These are phyloP conservation scores for Rhododendron ovatum DNA, from an alignment of 148 eudicot genomes.

Conservation along the genomic window DNA sequence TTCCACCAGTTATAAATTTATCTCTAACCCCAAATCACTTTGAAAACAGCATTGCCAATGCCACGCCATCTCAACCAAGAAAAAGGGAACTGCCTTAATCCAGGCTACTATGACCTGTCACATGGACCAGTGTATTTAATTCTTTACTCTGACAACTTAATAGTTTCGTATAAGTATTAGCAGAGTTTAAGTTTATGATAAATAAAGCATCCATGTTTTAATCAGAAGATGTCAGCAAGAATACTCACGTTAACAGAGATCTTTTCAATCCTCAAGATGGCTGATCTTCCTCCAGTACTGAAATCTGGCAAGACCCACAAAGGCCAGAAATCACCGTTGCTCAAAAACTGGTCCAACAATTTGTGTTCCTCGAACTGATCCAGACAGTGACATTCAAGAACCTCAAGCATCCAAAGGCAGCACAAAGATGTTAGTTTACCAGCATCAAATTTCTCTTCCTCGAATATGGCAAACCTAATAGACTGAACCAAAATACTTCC, in stretches of 20 bases:
- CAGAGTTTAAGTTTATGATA: background rate
- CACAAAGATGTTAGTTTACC: slow-evolving; percentile 41
- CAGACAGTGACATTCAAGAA: slow-evolving; percentile 46
- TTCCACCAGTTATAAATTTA: background rate
- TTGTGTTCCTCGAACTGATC: slow-evolving; percentile 66
- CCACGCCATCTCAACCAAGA: background rate
- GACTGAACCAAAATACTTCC: slow-evolving; percentile 46
- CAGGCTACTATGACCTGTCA: background rate
- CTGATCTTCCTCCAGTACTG: slow-evolving; percentile 26
- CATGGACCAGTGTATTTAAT: background rate
- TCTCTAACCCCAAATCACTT: background rate
- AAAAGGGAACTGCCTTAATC: background rate
- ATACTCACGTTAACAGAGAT: slow-evolving; percentile 46
- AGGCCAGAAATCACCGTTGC: slow-evolving; percentile 63
- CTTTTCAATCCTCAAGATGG: slow-evolving; percentile 28
- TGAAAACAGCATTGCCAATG: background rate
- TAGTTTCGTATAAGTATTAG: background rate
- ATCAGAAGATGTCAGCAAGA: slow-evolving; percentile 4
- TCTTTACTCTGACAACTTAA: background rate
- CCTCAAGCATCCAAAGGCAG: slow-evolving; percentile 65
- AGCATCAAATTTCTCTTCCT: slow-evolving; percentile 38
- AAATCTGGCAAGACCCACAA: slow-evolving; percentile 49
- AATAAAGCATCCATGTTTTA: background rate
- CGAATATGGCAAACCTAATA: slow-evolving; percentile 47
- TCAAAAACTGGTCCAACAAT: slow-evolving; percentile 59